Conservation (phyloP, 179 eudicot genomes). For the Spinacia oleracea region DNA sequence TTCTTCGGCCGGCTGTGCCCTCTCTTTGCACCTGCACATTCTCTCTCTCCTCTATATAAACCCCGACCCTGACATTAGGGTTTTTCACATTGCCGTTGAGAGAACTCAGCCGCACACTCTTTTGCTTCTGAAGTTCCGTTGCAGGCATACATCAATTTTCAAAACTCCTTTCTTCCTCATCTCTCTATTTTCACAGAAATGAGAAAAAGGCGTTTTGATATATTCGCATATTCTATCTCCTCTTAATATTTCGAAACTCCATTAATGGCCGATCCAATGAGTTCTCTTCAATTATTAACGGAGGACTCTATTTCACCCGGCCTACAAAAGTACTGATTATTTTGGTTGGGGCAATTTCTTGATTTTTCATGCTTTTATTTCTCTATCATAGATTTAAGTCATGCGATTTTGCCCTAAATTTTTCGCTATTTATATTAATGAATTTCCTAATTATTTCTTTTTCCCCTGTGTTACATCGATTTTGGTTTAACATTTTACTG, state of each 20-base stretch:
- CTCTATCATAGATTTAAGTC: neutral
- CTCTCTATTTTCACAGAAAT: neutral
- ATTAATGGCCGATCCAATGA: slow-evolving; percentile 25
- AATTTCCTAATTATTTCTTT: no score
- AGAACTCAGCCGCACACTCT: slow-evolving; percentile 10
- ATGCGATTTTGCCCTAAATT: neutral
- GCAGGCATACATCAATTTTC: slow-evolving; percentile 9
- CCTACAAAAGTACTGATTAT: neutral
- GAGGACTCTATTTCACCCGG: slow-evolving; percentile 27
- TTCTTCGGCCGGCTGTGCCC: no score
- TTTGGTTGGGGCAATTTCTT: slow-evolving; percentile 1
- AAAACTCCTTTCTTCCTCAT: neutral
- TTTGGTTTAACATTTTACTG: no score
- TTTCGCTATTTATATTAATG: neutral
- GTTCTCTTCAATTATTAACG: neutral
- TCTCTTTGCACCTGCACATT: no score
- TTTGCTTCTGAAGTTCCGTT: slow-evolving; percentile 8
- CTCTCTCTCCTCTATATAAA: neutral
- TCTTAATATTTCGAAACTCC: neutral
- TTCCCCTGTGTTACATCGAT: no score
- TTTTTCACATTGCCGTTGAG: slow-evolving; percentile 4
- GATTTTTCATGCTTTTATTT: neutral
- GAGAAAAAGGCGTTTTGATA: no score
- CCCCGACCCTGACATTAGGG: neutral
- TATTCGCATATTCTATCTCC: neutral